Conservation (phyloP, 345 rosid genomes). For the Psidium guajava region DNA sequence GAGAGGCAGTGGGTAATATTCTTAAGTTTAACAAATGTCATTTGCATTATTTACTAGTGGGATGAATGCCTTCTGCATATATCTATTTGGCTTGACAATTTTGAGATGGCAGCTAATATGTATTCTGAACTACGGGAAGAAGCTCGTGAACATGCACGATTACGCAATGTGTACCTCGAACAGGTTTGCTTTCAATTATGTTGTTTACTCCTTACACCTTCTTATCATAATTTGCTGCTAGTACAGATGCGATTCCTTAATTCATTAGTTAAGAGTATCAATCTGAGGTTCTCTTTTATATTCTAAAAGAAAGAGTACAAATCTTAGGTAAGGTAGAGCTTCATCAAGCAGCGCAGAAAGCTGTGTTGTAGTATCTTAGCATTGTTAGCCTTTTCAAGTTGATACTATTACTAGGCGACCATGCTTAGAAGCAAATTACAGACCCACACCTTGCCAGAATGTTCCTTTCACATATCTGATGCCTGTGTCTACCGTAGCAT, state of each 20-base stretch:
- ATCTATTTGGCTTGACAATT: constrained; percentile 28
- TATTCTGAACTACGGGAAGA: constrained; percentile 86
- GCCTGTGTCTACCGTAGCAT: not conserved
- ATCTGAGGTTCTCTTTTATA: not conserved
- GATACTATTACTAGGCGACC: not conserved
- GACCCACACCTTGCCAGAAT: not conserved
- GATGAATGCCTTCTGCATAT: constrained; percentile 15
- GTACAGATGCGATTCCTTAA: not conserved
- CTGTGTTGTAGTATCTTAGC: not conserved
- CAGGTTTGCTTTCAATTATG: constrained; percentile 44
- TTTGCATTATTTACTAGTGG: constrained; percentile 10
- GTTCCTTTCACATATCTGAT: not conserved
- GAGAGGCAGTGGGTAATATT: constrained; percentile 94
- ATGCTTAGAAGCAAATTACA: not conserved
- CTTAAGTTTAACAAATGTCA: constrained; percentile 10
- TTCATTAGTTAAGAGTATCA: not conserved
- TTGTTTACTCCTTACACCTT: not conserved
- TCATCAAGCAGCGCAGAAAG: not conserved
- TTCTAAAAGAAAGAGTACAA: not conserved
- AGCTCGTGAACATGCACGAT: constrained; percentile 85
- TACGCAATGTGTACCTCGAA: constrained; percentile 80
- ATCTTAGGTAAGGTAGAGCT: not conserved
- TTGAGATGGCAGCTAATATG: constrained; percentile 73
- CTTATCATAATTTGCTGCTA: not conserved
- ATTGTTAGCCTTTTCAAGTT: not conserved